Percentiles rank a stretch among this genome's conserved stretches.
phyloP scores from a whole-genome alignment of 192 early-diverging fungal genomes.

The Backusella morwellensis region DNA sequence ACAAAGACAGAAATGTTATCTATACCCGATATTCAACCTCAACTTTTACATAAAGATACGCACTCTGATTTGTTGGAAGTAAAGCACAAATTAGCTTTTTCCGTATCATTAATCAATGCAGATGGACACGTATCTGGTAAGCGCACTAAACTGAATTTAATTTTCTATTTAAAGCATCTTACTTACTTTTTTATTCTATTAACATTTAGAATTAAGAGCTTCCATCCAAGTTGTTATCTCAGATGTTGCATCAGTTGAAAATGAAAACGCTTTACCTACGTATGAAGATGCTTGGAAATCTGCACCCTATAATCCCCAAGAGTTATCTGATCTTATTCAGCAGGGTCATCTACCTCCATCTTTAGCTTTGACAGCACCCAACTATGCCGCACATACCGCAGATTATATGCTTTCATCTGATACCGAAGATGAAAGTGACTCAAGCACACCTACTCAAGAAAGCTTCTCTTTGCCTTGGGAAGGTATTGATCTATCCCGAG shows the following conservation, averaged over 20 bases:
- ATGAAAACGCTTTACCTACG: slow-evolving; percentile 20
- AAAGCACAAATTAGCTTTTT: slow-evolving; percentile 38
- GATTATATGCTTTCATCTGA: background rate
- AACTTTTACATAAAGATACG: slow-evolving; percentile 24
- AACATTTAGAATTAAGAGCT: slow-evolving; percentile 32
- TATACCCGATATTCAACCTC: slow-evolving; percentile 15
- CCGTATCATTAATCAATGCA: slow-evolving; percentile 24
- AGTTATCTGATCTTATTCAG: slow-evolving; percentile 14
- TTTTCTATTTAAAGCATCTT: background rate
- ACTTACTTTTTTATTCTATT: background rate
- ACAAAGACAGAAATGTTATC: slow-evolving; percentile 5
- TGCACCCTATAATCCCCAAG: slow-evolving; percentile 29
- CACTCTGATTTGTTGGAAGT: slow-evolving; percentile 34
- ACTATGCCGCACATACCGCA: slow-evolving; percentile 25
- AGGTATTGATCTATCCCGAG: slow-evolving; percentile 29
- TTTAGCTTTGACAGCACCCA: slow-evolving; percentile 18
- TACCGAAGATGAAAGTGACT: background rate
- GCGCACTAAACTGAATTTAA: background rate
- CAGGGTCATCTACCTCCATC: slow-evolving; percentile 25
- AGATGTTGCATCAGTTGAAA: slow-evolving; percentile 17
- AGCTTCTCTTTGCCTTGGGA: slow-evolving; percentile 17
- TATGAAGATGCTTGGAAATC: slow-evolving; percentile 36
- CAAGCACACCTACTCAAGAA: background rate
- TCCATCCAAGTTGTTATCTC: slow-evolving; percentile 32
- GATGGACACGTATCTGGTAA: slow-evolving; percentile 41